A percentile compares a stretch with the other conserved stretches of the same genome.
phyloP scores from a whole-genome alignment of 768 basidiomycete species.

The Trametes villosa region DNA sequence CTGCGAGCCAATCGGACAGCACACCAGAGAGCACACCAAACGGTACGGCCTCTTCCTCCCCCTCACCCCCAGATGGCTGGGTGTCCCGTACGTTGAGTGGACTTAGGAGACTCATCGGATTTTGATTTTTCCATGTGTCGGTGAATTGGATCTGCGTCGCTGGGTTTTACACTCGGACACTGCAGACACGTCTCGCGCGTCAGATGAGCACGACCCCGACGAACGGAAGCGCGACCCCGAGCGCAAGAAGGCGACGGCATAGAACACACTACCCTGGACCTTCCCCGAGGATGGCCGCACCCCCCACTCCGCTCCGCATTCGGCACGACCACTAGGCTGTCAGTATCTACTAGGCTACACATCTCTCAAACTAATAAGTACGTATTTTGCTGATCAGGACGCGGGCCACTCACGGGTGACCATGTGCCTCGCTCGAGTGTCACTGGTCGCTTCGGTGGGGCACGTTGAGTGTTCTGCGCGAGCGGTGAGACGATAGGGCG shows the following conservation, averaged over 20 bases:
- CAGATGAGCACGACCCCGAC: conserved; percentile 35
- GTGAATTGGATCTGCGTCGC: conserved; percentile 29
- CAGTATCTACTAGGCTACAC: conserved; percentile 26
- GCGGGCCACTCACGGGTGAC: conserved; percentile 3
- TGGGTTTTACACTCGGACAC: not conserved
- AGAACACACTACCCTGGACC: conserved; percentile 16
- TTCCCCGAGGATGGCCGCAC: conserved; percentile 10
- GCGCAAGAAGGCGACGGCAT: conserved; percentile 51
- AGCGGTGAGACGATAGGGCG: conserved; percentile 7
- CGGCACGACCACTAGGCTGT: conserved; percentile 5
- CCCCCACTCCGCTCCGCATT: no score
- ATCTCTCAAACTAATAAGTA: conserved; percentile 27
- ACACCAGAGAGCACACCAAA: conserved; percentile 58
- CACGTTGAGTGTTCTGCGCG: conserved; percentile 2
- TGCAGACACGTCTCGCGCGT: conserved; percentile 22
- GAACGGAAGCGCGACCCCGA: conserved; percentile 44
- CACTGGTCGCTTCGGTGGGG: conserved; percentile 1
- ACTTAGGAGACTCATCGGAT: conserved; percentile 70
- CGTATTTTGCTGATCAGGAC: conserved; percentile 22
- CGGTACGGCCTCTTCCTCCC: conserved; percentile 76
- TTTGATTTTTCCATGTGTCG: conserved; percentile 66
- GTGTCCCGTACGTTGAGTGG: conserved; percentile 69
- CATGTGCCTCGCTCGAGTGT: conserved; percentile 19
- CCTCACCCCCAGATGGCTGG: conserved; percentile 66
- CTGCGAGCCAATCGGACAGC: conserved; percentile 30